Percentiles rank a stretch among this genome's conserved stretches.
These are phyloP conservation scores for Solanum hybrid DNA, from an alignment of 305 asterid genomes.

Conservation along the genomic window DNA sequence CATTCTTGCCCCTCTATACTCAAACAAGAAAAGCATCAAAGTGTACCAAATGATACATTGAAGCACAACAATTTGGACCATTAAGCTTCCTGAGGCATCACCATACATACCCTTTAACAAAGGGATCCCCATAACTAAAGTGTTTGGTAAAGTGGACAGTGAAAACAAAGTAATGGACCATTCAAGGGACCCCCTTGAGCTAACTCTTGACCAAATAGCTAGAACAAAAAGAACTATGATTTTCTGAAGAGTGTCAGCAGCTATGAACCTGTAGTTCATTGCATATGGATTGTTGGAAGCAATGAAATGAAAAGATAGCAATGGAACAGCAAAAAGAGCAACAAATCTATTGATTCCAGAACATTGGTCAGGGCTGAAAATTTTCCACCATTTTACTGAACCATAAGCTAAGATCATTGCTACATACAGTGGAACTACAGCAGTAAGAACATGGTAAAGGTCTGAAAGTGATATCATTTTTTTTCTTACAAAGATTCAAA, in stretches of 20 bases:
- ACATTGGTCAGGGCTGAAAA: constrained; percentile 38
- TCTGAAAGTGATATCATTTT: constrained; percentile 29
- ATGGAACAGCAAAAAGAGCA: constrained; percentile 44
- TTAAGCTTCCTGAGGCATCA: constrained; percentile 32
- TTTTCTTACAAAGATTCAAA: neutral
- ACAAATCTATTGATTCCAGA: constrained; percentile 46
- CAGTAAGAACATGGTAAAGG: constrained; percentile 45
- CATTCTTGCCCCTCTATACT: constrained; percentile 39
- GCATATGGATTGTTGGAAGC: constrained; percentile 40
- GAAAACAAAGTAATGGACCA: constrained; percentile 45
- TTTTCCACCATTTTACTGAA: constrained; percentile 47
- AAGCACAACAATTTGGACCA: constrained; percentile 43
- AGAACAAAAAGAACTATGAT: constrained; percentile 26
- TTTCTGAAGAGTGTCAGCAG: constrained; percentile 41
- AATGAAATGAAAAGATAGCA: constrained; percentile 40
- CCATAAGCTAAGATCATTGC: constrained; percentile 47
- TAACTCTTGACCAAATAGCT: constrained; percentile 30
- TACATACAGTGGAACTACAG: constrained; percentile 41
- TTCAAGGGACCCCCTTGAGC: constrained; percentile 36
- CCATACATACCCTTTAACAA: constrained; percentile 43
- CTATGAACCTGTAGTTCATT: constrained; percentile 42
- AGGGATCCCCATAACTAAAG: constrained; percentile 45
- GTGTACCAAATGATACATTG: constrained; percentile 48
- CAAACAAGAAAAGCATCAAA: constrained; percentile 39
- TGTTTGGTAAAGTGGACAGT: constrained; percentile 35